Evolutionary conservation across 1,139 yeast species (phyloP).

Genomic region (Groenewaldozyma auringiensis): DNA sequence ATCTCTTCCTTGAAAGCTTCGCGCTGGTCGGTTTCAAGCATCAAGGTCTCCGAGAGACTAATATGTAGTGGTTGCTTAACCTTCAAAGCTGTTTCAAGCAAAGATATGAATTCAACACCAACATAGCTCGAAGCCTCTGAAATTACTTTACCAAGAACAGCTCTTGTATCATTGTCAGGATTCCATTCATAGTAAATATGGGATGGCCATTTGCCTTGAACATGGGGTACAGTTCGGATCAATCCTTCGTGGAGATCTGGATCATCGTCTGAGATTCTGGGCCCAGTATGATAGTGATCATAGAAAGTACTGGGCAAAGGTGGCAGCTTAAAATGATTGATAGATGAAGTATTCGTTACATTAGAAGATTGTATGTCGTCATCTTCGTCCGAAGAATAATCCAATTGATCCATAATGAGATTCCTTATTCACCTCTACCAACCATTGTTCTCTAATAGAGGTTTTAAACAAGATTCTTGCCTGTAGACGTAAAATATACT

Average conservation of each 20-base stretch:
- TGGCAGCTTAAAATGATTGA: no score
- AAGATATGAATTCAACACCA: slow-evolving; percentile 17
- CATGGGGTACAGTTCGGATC: slow-evolving; percentile 23
- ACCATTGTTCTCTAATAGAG: no score
- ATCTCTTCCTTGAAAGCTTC: slow-evolving; percentile 14
- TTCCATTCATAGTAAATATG: slow-evolving; percentile 30
- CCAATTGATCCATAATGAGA: slow-evolving; percentile 4
- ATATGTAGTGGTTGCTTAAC: slow-evolving; percentile 28
- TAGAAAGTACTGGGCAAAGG: slow-evolving; percentile 25
- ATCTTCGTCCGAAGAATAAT: slow-evolving; percentile 14
- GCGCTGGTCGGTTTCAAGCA: slow-evolving; percentile 20
- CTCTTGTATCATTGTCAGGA: slow-evolving; percentile 11
- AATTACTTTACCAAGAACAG: not conserved
- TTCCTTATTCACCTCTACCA: no score
- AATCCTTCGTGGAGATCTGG: slow-evolving; percentile 26
- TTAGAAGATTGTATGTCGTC: slow-evolving; percentile 3
- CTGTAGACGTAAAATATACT: no score
- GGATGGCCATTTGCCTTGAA: slow-evolving; percentile 30
- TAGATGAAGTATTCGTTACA: no score
- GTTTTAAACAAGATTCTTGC: no score
- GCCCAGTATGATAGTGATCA: slow-evolving; percentile 23
- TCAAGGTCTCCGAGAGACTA: slow-evolving; percentile 29
- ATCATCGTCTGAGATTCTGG: slow-evolving; percentile 18
- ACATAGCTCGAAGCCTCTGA: slow-evolving; percentile 10
- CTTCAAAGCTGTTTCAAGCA: slow-evolving; percentile 22